Conservation (phyloP, 2,329 filamentous ascomycete species). For the Mollisia scopiformis region DNA sequence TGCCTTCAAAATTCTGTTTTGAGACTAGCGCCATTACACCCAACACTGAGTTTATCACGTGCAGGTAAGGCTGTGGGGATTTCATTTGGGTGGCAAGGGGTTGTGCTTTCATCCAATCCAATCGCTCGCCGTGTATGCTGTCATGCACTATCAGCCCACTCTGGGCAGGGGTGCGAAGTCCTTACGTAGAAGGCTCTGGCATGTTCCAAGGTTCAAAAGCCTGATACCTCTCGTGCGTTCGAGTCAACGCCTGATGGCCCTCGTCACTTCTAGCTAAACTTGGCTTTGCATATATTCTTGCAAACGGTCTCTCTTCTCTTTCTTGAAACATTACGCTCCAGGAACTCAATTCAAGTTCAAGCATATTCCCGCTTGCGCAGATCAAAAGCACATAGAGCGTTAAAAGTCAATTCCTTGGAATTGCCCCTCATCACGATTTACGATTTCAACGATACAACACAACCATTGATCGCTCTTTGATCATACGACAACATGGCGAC, state of each 20-base stretch:
- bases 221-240: background rate
- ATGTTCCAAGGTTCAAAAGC: conserved; percentile 10
- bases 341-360: conserved; percentile 7
- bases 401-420: background rate
- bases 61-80: background rate
- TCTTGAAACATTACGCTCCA: background rate
- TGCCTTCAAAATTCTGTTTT: background rate
- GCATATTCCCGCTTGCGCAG: too few species aligned
- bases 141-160: background rate
- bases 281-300: conserved; percentile 1
- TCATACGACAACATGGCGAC: conserved; percentile 58
- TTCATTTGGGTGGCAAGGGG: background rate
- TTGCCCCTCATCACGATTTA: conserved; percentile 9
- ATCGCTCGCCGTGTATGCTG: background rate
- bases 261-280: conserved; percentile 6
- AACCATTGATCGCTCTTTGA: conserved; percentile 30
- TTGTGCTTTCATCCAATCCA: background rate
- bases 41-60: background rate
- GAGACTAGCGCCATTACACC: background rate
- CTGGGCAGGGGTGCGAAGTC: background rate
- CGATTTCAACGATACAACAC: conserved; percentile 5
- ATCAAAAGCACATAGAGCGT: too few species aligned
- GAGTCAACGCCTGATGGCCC: conserved; percentile 11
- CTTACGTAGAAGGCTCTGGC: conserved; percentile 6
- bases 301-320: too few species aligned